These are phyloP conservation scores for Planoprotostelium fungivorum DNA, from an alignment of 78 protist genomes.

Conservation along the genomic window DNA sequence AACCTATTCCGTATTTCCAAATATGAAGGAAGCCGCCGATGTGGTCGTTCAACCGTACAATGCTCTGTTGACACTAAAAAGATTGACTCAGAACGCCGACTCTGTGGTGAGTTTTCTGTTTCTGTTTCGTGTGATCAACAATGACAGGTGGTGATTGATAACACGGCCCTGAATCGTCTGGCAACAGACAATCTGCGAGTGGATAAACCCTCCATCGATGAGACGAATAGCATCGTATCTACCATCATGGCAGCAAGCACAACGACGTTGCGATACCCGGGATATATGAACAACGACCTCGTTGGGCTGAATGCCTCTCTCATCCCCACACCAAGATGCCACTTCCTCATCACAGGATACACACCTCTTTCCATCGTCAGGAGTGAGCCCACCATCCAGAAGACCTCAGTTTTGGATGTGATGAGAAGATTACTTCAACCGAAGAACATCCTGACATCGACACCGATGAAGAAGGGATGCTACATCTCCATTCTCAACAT, in stretches of 20 bases:
- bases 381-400: slow-evolving; percentile 72
- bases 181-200: slow-evolving; percentile 84
- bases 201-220: slow-evolving; percentile 72
- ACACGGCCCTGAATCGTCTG: slow-evolving; percentile 94
- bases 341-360: slow-evolving; percentile 98
- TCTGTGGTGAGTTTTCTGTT: slow-evolving; percentile 37
- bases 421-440: slow-evolving; percentile 98
- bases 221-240: slow-evolving; percentile 78
- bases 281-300: slow-evolving; percentile 97
- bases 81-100: slow-evolving; percentile 92
- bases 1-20: slow-evolving; percentile 97
- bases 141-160: slow-evolving; percentile 92
- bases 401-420: slow-evolving; percentile 98
- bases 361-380: slow-evolving; percentile 81
- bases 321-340: slow-evolving; percentile 99
- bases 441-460: slow-evolving; percentile 90
- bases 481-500: slow-evolving; percentile 96
- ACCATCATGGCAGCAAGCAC: slow-evolving; percentile 98
- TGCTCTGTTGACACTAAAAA: slow-evolving; percentile 89
- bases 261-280: slow-evolving; percentile 95
- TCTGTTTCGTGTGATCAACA: neutral
- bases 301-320: slow-evolving; percentile 94
- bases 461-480: slow-evolving; percentile 74
- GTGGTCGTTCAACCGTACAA: slow-evolving; percentile 99
- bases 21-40: slow-evolving; percentile 53